Evolutionary conservation across 83 land plant species (phyloP).

Genomic region (Picea abies): DNA sequence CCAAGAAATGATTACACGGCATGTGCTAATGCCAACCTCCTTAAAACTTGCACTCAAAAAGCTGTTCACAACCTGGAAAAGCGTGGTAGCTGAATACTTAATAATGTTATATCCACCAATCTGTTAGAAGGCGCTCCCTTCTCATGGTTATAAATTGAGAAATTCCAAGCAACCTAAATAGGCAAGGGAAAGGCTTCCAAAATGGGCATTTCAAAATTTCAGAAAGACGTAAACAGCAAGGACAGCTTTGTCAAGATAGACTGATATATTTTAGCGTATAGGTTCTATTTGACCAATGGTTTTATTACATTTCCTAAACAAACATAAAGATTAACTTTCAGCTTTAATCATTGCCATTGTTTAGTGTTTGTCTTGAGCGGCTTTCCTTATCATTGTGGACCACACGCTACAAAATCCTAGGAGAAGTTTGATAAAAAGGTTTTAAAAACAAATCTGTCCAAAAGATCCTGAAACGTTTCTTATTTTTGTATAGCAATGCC

Average conservation of each 20-base stretch:
- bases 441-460: not conserved
- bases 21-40: not conserved
- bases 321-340: not conserved
- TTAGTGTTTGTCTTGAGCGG: not conserved
- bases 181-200: not conserved
- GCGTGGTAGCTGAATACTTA: not conserved
- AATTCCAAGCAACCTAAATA: not conserved
- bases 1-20: not conserved
- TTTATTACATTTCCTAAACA: not conserved
- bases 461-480: not conserved
- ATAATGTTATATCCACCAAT: not conserved
- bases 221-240: not conserved
- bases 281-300: not conserved
- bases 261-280: not conserved
- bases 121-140: not conserved
- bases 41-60: not conserved
- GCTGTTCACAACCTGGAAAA: not conserved
- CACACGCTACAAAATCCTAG: not conserved
- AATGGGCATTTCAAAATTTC: not conserved
- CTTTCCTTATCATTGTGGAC: not conserved
- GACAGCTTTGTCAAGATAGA: not conserved
- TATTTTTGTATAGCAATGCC: not conserved
- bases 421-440: not conserved
- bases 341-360: not conserved
- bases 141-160: not conserved